A percentile compares a stretch with the other conserved stretches of the same genome.
These are phyloP conservation scores for Forsythia suspensa DNA, from an alignment of 257 asterid genomes.

Conservation along the genomic window DNA sequence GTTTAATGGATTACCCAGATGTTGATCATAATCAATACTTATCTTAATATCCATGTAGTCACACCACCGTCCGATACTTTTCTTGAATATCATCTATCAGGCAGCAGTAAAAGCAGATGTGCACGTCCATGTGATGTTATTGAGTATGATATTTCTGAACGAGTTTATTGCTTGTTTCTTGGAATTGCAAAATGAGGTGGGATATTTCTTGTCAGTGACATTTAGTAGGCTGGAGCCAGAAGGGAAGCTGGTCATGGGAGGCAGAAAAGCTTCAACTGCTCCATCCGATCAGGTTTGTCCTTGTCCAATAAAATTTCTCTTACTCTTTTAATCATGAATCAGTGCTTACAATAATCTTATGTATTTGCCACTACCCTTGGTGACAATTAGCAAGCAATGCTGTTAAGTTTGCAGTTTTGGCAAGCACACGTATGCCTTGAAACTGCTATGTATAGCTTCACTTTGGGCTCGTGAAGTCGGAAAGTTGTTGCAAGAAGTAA, in stretches of 20 bases:
- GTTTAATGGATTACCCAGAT: not conserved
- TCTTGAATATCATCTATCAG: not conserved
- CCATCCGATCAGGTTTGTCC: constrained; percentile 67
- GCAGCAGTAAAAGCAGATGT: not conserved
- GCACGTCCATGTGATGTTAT: not conserved
- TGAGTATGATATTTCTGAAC: not conserved
- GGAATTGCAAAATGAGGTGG: constrained; percentile 29
- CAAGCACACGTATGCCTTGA: not conserved
- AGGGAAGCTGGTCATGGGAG: constrained; percentile 94
- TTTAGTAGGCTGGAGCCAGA: constrained; percentile 94
- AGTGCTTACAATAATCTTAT: not conserved
- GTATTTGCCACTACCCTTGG: not conserved
- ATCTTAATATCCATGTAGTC: not conserved
- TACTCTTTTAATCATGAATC: not conserved
- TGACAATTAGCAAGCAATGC: not conserved
- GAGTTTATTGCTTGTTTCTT: constrained; percentile 18
- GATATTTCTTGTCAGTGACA: constrained; percentile 61
- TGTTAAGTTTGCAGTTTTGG: not conserved
- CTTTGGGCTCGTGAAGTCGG: not conserved
- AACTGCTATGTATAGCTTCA: not conserved
- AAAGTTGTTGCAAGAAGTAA: not conserved
- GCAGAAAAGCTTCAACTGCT: constrained; percentile 67
- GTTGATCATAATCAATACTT: not conserved
- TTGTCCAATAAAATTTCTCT: constrained; percentile 3
- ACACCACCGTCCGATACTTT: constrained; percentile 7